Evolutionary conservation across 352 stramenopile genomes (phyloP).

Genomic region (Phytophthora rubi): DNA sequence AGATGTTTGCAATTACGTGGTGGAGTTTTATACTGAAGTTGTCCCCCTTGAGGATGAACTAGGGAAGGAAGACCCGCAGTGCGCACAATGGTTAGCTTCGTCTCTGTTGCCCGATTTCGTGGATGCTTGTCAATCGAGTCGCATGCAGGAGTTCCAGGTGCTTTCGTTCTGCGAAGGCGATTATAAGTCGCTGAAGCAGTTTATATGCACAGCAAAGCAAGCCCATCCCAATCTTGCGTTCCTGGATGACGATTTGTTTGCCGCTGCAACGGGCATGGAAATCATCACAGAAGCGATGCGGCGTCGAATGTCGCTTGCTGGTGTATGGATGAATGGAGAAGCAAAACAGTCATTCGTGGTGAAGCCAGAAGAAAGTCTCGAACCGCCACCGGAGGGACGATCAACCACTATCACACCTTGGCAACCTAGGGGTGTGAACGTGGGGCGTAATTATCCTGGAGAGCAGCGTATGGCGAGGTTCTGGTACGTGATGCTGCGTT

Average conservation of each 20-base stretch:
- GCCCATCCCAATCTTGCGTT: conserved; percentile 65
- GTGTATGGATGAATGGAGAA: conserved; percentile 68
- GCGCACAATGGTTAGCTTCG: conserved; percentile 71
- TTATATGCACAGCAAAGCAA: conserved; percentile 74
- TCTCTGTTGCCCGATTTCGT: conserved; percentile 76
- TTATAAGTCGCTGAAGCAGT: conserved; percentile 74
- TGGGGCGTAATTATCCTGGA: conserved; percentile 34
- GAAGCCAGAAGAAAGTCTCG: conserved; percentile 47
- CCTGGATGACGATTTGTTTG: conserved; percentile 79
- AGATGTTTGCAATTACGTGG: conserved; percentile 69
- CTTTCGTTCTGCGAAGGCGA: conserved; percentile 71
- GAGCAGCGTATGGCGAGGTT: conserved; percentile 47
- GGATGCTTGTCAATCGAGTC: conserved; percentile 66
- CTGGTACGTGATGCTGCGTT: conserved; percentile 50
- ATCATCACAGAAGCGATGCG: conserved; percentile 83
- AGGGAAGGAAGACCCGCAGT: conserved; percentile 62
- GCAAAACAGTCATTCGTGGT: conserved; percentile 71
- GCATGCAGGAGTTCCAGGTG: conserved; percentile 66
- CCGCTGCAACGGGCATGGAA: conserved; percentile 68
- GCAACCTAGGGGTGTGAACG: conserved; percentile 56
- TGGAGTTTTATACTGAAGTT: conserved; percentile 66
- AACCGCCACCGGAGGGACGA: conserved; percentile 33
- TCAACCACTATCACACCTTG: conserved; percentile 60
- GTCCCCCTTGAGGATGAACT: conserved; percentile 64
- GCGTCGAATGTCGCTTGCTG: conserved; percentile 72